Evolutionary conservation across 805 yeast genomes (phyloP), one percentile per base, ranked within the genome.

Genomic region (Zygotorulaspora florentina): DNA sequence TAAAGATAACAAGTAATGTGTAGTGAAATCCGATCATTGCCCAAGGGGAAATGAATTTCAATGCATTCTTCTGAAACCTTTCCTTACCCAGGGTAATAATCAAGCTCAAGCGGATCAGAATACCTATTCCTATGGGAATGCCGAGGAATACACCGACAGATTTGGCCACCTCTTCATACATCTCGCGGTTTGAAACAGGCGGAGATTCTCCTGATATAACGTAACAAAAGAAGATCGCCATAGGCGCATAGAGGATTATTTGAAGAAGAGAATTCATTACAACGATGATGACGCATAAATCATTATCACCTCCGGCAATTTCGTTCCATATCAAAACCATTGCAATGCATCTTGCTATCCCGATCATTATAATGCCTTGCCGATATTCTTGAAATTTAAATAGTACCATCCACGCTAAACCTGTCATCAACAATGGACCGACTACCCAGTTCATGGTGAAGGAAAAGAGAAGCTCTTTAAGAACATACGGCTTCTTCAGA

Each of bases 271-370:
- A 72, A 59, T 79, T 79, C 36, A 76, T 56, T 6, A 76, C 61
- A 2, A 79, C 82, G n/a, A 79, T 53, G 7, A 76, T 53, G 2
- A 78, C 80, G 59, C 84, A 79, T 35, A 76, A 58, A 34, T 68
- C 68, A 38, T 63, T 61, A 54, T 77, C 80, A 5, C 83, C 83
- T 7, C 63, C 70, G 2, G 82, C 78, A 13, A 79, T 64, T 26
- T 74, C 71, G 54, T 74, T 79, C 84, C 83, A 79, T 23, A 79
- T 58, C 41, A 79, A 61, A 1, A 78, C 84, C 83, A 79, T 79
- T 17, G 83, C 84, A 51, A 79, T 77, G 56, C 84, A 79, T 47
- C 83, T 62, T 5, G 81, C 83, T 29, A 76, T 46, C 1, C 84
- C 84, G 38, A 79, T 75, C 75, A 79, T 71, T 26, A 79, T 76